Evolutionary conservation across 495 filamentous ascomycete species (phyloP), one percentile per base, ranked within the genome.

Genomic region (Penicillium roqueforti): DNA sequence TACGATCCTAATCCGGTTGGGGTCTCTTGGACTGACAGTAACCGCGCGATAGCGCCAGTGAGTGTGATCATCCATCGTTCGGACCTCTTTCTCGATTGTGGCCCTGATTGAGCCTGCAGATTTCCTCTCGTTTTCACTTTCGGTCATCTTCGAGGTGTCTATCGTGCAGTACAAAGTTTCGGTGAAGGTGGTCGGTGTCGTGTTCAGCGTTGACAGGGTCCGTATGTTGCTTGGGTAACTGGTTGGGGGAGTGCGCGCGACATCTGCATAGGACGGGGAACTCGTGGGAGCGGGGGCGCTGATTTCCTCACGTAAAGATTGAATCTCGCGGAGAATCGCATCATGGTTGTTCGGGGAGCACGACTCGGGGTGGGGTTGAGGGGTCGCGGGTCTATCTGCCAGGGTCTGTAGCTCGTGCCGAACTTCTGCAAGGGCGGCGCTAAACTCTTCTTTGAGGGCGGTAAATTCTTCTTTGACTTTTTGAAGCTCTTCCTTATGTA

Each of bases 41-140:
- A 71, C 59, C 4, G 68, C 59, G 45, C 57, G 57, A 45, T 61
- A 68, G 13, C 66, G 63, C 66, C 61, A 68, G 44, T 60, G 51
- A 14, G 19, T 53, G 20, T 67, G 49, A 68, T 67, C 51, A 63
- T 28, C 26, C 26, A 8, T 28, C 6, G 0, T 28, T 1, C 26
- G 26, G 26, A 28, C 3, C 6, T 28, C 63, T 58, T 40, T 60
- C 47, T 70, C 61, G 9, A 68, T 50, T 37, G 58, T 26, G 19
- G 63, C 53, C 54, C 68, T 41, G 56, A 70, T 61, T 36, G 54
- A 34, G 22, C 60, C 61, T 32, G 59, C 55, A 13, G 56, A 56
- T 29, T n/a, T 31, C 57, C 47, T 65, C 19, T 54, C 55, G 23
- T 47, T 65, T 37, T 62, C 64, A 26, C 29, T 60, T 16, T 60